Evolutionary conservation across 2,329 filamentous ascomycete species (phyloP).

Genomic region (Colletotrichum camelliae): DNA sequence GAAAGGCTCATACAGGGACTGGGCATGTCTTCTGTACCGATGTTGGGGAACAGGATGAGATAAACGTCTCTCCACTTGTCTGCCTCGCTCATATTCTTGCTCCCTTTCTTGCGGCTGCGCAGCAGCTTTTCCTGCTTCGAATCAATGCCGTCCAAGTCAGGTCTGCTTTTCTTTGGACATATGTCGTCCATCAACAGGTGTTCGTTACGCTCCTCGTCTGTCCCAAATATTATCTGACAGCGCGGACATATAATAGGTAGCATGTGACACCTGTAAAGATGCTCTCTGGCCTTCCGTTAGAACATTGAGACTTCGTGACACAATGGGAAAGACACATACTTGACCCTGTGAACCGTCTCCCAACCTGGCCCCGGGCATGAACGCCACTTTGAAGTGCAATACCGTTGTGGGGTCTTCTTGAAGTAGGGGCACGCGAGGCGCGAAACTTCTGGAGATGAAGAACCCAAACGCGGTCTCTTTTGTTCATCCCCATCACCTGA

Average conservation of each 20-base stretch:
- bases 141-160: neutral
- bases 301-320: neutral
- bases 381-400: neutral
- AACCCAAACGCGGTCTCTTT: conserved; percentile 33
- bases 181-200: neutral
- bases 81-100: neutral
- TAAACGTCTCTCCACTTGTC: neutral
- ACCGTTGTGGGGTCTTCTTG: neutral
- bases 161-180: neutral
- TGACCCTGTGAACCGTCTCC: neutral
- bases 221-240: neutral
- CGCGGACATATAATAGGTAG: neutral
- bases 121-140: neutral
- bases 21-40: neutral
- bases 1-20: neutral
- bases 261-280: neutral
- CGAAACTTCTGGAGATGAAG: neutral
- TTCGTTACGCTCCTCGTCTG: neutral
- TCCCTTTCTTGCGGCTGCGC: neutral
- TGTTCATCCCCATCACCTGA: neutral
- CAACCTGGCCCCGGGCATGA: neutral
- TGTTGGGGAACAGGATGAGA: neutral
- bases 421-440: neutral
- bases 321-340: neutral
- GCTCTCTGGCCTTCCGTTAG: neutral